Base-by-base conservation (phyloP, 345 rosid species). In the Camelina neglecta region DNA sequence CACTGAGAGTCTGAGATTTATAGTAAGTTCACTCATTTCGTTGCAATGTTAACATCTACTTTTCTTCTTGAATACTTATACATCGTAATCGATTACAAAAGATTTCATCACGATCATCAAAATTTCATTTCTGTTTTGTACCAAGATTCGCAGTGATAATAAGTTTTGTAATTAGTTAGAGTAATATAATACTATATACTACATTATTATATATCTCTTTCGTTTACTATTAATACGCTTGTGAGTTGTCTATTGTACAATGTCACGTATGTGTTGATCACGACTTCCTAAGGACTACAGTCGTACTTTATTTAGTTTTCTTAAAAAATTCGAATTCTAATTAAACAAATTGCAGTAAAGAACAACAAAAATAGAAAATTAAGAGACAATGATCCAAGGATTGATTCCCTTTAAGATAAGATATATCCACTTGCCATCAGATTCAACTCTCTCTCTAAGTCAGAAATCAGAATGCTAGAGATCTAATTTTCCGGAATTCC, bases 351-450 rank as follows among this genome's bases (percentile, higher is more conserved):
- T 5, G 23, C 24, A 54, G 44, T 33, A 44, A 74, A 65, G 38
- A 55, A 74, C 48, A 44, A 44, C 31, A 54, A 33, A 3, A 39
- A 33, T 33, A 73, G 65, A 56, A 35, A 21, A 65, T n/a, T 56
- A 42, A 39, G 35, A 73, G 33, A 62, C 8, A 16, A 38, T 35
- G 3, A 48, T 70, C 23, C 7, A 47, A 58, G 6, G 9, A 60
- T 60, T 63, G 70, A 63, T 73, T 62, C 69, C 76, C 62, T 53
- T 59, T 29, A 12, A 18, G 23, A 63, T 73, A 63, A 62, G 41
- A 26, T 60, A 60, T 48, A 72, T 6, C 73, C 23, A 75, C 65
- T 63, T 56, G 76, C 58, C 42, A 72, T 59, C 61, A 71, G 72
- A 77, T 77, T 71, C 42, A 70, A 65, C 67, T 24, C 18, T 45